Evolutionary conservation across 257 asterid genomes (phyloP).

Genomic region (Salvia rosmarinus): DNA sequence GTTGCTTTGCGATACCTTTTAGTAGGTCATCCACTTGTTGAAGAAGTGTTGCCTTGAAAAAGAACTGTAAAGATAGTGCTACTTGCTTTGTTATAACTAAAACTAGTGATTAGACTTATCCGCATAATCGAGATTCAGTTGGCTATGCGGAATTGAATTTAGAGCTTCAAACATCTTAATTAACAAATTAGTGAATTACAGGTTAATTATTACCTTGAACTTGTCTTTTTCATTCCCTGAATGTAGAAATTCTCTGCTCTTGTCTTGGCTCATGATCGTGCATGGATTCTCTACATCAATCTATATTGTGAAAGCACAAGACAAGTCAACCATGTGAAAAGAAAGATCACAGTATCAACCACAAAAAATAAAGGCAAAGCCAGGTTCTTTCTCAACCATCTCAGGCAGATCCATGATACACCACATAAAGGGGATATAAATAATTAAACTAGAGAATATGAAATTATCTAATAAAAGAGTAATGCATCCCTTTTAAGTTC

Average conservation of each 20-base stretch:
- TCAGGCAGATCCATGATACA: slow-evolving; percentile 16
- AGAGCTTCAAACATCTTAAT: slow-evolving; percentile 26
- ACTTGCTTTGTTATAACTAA: slow-evolving; percentile 26
- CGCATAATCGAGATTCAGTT: slow-evolving; percentile 21
- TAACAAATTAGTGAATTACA: neutral
- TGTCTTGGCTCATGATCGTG: slow-evolving; percentile 94
- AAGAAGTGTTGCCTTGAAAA: slow-evolving; percentile 96
- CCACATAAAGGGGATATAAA: neutral
- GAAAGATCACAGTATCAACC: slow-evolving; percentile 18
- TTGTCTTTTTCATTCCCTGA: slow-evolving; percentile 86
- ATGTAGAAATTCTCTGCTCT: slow-evolving; percentile 94
- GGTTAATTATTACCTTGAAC: slow-evolving; percentile 65
- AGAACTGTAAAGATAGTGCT: slow-evolving; percentile 62
- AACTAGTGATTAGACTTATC: slow-evolving; percentile 17
- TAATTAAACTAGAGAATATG: neutral
- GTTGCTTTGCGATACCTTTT: slow-evolving; percentile 60
- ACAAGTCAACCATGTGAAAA: slow-evolving; percentile 5
- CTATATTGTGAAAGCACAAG: slow-evolving; percentile 49
- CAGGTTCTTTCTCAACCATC: slow-evolving; percentile 22
- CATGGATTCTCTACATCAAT: slow-evolving; percentile 99
- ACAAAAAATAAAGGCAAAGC: neutral
- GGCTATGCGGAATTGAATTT: slow-evolving; percentile 9
- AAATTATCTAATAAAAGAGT: too few relatives aligned
- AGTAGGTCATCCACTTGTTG: slow-evolving; percentile 84
- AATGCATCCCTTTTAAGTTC: neutral